Conservation (phyloP, 2,329 filamentous ascomycete genomes). For the Westerdykella aurantiaca region DNA sequence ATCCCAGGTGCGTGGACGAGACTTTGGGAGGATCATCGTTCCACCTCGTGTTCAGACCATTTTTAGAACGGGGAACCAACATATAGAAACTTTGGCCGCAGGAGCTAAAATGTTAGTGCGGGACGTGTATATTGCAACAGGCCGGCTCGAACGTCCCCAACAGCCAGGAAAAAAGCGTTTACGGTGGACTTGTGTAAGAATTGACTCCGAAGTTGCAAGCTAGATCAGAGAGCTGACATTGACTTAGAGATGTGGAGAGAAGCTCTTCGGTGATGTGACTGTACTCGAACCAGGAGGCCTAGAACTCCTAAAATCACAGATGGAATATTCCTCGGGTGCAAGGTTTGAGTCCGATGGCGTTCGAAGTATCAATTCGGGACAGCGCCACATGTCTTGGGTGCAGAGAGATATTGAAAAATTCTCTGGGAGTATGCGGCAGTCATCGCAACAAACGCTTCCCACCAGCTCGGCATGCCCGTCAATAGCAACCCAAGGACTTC, state of each 20-base stretch:
- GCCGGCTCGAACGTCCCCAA: too few species aligned
- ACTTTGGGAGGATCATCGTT: slow-evolving; percentile 1
- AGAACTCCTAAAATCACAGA: slow-evolving; percentile 3
- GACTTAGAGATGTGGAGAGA: slow-evolving; percentile 10
- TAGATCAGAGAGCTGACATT: slow-evolving; percentile 1
- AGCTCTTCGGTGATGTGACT: slow-evolving; percentile 10
- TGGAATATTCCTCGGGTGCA: slow-evolving; percentile 6
- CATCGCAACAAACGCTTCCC: slow-evolving; percentile 2
- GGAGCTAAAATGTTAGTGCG: neutral
- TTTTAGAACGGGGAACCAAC: slow-evolving; percentile 4
- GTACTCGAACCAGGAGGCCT: slow-evolving; percentile 11
- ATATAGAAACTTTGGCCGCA: slow-evolving; percentile 10
- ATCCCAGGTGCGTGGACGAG: neutral
- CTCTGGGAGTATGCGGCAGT: slow-evolving; percentile 4
- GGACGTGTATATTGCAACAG: neutral
- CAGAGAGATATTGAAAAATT: neutral
- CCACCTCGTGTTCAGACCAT: slow-evolving; percentile 5
- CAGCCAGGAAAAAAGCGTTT: neutral
- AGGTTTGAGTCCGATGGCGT: neutral
- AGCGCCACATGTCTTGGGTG: neutral
- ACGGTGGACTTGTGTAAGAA: neutral
- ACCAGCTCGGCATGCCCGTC: slow-evolving; percentile 6
- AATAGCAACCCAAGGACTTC: neutral
- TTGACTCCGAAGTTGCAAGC: neutral
- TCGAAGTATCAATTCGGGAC: too few species aligned